phyloP scores from a whole-genome alignment of 345 rosid genomes.

The Tarenaya hassleriana region DNA sequence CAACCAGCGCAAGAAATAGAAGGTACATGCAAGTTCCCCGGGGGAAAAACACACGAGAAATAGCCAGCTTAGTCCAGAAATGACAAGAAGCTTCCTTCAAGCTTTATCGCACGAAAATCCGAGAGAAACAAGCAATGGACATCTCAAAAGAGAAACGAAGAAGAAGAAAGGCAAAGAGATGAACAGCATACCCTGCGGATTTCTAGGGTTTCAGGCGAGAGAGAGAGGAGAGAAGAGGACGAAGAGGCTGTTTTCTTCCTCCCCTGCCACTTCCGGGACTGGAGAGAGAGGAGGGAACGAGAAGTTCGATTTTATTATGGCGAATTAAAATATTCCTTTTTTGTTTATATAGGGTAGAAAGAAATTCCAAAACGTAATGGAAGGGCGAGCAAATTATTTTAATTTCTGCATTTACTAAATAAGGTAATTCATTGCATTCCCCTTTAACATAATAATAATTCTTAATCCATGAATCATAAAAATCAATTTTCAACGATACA shows the following conservation, averaged over 20 bases:
- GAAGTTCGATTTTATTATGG: neutral
- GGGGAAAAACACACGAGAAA: neutral
- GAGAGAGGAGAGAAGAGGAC: neutral
- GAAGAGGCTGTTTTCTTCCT: neutral
- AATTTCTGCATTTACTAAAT: too few relatives aligned
- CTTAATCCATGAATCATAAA: too few relatives aligned
- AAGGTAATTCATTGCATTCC: too few relatives aligned
- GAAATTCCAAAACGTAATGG: too few relatives aligned
- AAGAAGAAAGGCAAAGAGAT: neutral
- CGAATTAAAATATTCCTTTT: constrained; percentile 10
- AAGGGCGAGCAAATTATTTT: too few relatives aligned
- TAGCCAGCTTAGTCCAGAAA: neutral
- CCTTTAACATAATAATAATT: too few relatives aligned
- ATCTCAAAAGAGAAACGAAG: constrained; percentile 4
- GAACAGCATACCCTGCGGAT: constrained; percentile 10
- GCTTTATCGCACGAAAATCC: neutral
- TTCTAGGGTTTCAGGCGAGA: constrained; percentile 20
- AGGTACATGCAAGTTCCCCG: constrained; percentile 17
- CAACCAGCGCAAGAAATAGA: constrained; percentile 3
- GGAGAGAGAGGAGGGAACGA: constrained; percentile 28
- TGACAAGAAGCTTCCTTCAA: neutral
- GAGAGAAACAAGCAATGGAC: neutral
- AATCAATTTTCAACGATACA: too few relatives aligned
- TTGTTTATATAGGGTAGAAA: too few relatives aligned
- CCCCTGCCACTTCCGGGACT: constrained; percentile 11